Conservation (phyloP, 306 rosid species). For the Lathyrus sativus region DNA sequence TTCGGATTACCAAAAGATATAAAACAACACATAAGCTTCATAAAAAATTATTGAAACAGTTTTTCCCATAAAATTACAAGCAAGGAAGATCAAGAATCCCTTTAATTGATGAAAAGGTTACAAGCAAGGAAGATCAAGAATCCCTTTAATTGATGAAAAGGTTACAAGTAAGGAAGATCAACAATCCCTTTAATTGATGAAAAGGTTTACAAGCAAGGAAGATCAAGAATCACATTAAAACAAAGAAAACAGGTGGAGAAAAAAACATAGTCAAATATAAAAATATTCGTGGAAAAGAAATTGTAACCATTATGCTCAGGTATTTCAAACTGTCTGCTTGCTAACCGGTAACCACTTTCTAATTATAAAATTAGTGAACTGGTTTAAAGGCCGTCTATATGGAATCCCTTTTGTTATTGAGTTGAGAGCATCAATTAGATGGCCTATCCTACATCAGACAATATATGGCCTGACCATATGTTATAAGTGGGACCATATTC, state of each 20-base stretch:
- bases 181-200: not conserved
- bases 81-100: conserved; percentile 11
- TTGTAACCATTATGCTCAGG: not conserved
- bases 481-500: too few species aligned
- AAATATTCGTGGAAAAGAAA: not conserved
- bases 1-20: conserved; percentile 11
- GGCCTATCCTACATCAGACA: not conserved
- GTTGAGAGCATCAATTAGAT: not conserved
- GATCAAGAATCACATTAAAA: conserved; percentile 5
- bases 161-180: conserved; percentile 25
- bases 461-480: too few species aligned
- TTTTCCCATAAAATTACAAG: conserved; percentile 26
- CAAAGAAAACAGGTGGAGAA: not conserved
- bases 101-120: not conserved
- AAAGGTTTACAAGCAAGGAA: conserved; percentile 16
- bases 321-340: not conserved
- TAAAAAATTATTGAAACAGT: conserved; percentile 9
- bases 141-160: not conserved
- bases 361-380: not conserved
- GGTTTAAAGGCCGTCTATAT: not conserved
- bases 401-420: conserved; percentile 18
- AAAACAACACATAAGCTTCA: conserved; percentile 14
- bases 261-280: not conserved
- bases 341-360: not conserved
- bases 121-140: conserved; percentile 24